Conservation (phyloP, 306 rosid species). For the Lagenaria siceraria region DNA sequence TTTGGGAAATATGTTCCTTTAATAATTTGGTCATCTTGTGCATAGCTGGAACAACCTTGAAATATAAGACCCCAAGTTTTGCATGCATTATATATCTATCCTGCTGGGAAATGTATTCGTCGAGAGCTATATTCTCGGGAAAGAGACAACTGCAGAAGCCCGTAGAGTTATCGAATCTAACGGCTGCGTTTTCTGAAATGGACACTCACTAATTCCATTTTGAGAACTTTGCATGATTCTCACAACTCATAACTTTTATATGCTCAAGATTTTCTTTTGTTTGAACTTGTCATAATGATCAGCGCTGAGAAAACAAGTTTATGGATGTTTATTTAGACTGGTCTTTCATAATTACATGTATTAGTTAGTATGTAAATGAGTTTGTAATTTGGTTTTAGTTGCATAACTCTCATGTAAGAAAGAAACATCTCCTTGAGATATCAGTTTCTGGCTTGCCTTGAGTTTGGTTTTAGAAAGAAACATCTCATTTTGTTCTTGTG, state of each 20-base stretch:
- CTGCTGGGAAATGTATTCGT: neutral
- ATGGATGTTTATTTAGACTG: neutral
- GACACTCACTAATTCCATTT: neutral
- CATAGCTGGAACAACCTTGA: neutral
- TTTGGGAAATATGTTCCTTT: neutral
- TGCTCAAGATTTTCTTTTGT: neutral
- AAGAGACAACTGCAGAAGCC: neutral
- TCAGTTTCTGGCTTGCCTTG: neutral
- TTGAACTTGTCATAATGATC: neutral
- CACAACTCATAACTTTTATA: neutral
- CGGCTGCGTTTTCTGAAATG: neutral
- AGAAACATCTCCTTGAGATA: neutral
- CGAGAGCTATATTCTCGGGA: neutral
- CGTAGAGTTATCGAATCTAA: neutral
- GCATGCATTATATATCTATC: neutral
- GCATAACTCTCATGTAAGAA: neutral
- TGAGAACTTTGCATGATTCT: neutral
- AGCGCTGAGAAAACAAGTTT: neutral
- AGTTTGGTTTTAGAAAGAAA: neutral
- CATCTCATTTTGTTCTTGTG: neutral
- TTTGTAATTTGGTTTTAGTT: neutral
- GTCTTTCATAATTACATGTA: neutral
- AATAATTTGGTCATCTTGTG: neutral
- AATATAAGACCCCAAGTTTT: neutral
- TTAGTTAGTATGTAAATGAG: neutral